These are phyloP conservation scores for Calonectria hawksworthii DNA, from an alignment of 2,329 filamentous ascomycete species.

Conservation along the genomic window DNA sequence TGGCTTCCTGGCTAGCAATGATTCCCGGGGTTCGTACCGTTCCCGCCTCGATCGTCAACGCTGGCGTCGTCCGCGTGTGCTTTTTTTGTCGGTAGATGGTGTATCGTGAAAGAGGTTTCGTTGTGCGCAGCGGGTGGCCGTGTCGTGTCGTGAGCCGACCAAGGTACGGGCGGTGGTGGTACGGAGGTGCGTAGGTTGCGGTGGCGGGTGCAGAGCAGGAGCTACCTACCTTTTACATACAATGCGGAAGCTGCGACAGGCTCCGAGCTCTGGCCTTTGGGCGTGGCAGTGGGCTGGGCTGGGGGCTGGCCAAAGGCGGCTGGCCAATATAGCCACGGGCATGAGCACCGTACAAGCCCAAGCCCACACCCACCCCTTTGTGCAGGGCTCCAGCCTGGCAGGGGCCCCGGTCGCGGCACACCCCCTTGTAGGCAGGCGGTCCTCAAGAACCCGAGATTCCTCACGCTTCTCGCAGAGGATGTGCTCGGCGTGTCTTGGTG, in stretches of 20 bases:
- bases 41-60: conserved; percentile 15
- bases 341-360: conserved; percentile 23
- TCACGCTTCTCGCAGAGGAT: not conserved
- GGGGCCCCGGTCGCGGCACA: conserved; percentile 15
- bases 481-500: conserved; percentile 7
- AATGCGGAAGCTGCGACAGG: conserved; percentile 22
- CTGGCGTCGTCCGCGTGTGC: not conserved
- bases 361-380: conserved; percentile 24
- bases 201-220: conserved; percentile 25
- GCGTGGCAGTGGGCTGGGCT: conserved; percentile 4
- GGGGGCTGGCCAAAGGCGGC: conserved; percentile 25
- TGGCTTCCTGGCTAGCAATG: conserved; percentile 7
- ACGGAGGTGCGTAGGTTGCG: conserved; percentile 21
- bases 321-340: conserved; percentile 31
- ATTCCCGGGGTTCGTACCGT: conserved; percentile 7
- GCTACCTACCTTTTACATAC: conserved; percentile 30
- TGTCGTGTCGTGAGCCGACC: not conserved
- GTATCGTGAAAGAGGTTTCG: not conserved
- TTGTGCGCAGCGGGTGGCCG: conserved; percentile 7
- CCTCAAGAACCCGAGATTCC: conserved; percentile 16
- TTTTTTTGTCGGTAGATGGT: not conserved
- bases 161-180: not conserved
- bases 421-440: conserved; percentile 12
- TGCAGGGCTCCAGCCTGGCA: conserved; percentile 4
- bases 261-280: conserved; percentile 18